Evolutionary conservation across 495 filamentous ascomycete genomes (phyloP).

Genomic region (Polyplosphaeria fusca): DNA sequence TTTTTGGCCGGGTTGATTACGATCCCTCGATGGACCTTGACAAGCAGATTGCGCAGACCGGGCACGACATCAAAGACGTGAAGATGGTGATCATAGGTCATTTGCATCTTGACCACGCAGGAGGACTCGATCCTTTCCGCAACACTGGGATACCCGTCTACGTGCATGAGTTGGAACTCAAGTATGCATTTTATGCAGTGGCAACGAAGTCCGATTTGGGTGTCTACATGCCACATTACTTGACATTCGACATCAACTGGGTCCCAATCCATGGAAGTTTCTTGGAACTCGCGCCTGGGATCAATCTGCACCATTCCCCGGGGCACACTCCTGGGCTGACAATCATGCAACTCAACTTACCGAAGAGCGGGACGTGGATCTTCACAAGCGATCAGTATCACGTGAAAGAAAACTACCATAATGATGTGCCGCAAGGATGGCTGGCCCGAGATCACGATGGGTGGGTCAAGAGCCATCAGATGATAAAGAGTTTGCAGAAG

Average conservation of each 20-base stretch:
- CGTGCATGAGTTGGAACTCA: conserved; percentile 52
- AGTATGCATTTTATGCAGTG: conserved; percentile 49
- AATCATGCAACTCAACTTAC: conserved; percentile 45
- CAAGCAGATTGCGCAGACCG: conserved; percentile 47
- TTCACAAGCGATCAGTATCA: conserved; percentile 49
- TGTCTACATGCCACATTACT: conserved; percentile 47
- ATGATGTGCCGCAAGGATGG: conserved; percentile 45
- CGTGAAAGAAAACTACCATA: conserved; percentile 43
- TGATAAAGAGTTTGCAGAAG: conserved; percentile 42
- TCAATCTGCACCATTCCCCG: conserved; percentile 43
- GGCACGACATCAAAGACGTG: conserved; percentile 51
- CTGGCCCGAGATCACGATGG: conserved; percentile 45
- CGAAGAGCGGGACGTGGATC: conserved; percentile 44
- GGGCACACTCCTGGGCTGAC: conserved; percentile 46
- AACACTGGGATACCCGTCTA: conserved; percentile 52
- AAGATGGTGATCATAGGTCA: conserved; percentile 55
- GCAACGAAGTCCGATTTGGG: conserved; percentile 45
- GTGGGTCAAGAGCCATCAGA: conserved; percentile 45
- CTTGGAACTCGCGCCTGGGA: conserved; percentile 42
- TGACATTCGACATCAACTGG: conserved; percentile 37
- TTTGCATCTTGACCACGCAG: conserved; percentile 55
- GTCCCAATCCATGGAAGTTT: conserved; percentile 29
- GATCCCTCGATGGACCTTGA: conserved; percentile 45
- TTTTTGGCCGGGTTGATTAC: conserved; percentile 50
- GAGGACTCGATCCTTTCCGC: conserved; percentile 51